Base-by-base conservation (phyloP, 1,284 basidiomycete genomes). In the Ganoderma sinense region DNA sequence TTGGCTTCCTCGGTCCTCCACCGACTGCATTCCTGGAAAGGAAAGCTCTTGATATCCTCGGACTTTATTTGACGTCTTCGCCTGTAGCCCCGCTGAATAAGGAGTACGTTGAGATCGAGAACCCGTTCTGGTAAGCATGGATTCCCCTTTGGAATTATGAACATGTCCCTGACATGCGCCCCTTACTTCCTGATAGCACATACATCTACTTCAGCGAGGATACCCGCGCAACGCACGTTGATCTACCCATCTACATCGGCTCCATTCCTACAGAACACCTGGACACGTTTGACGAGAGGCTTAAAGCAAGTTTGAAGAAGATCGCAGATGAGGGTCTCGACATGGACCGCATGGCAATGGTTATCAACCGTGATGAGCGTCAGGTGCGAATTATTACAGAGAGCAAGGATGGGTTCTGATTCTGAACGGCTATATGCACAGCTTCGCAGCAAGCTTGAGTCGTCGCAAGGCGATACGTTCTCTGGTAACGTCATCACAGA, bases 51-150 rank as follows among this genome's bases (percentile, higher is more conserved):
- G 94, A 97, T 73, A 85, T 98, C 51, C 84, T 99, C 26, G 87
- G 89, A n/a, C 90, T 89, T 23, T 99, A 99, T 79, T 85, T 99
- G 51, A 97, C 96, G 60, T 95, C 95, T 58, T 94, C 94, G 13
- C 86, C 97, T 1, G 94, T 95, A 33, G 93, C 96, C 16, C 97
- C 97, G 23, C 83, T 99, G 68, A 96, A 94, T 78, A 97, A 97
- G 81, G 95, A 96, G 78, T 98, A 94, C 74, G 88, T 99, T 64
- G 98, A 99, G 82, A 94, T 93, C 63, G 92, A 97, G 74, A 91
- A 93, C 65, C 98, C 98, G 0, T 86, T 95, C 63, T 97, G 95
- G 94, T 93, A 73, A 56, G 85, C 79, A 68, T 55, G 61, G 51
- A 56, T 36, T 26, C 20, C 5, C 58, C 55, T 40, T 39, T 26